Conservation (phyloP, 306 rosid species). For the Vicia sativa region DNA sequence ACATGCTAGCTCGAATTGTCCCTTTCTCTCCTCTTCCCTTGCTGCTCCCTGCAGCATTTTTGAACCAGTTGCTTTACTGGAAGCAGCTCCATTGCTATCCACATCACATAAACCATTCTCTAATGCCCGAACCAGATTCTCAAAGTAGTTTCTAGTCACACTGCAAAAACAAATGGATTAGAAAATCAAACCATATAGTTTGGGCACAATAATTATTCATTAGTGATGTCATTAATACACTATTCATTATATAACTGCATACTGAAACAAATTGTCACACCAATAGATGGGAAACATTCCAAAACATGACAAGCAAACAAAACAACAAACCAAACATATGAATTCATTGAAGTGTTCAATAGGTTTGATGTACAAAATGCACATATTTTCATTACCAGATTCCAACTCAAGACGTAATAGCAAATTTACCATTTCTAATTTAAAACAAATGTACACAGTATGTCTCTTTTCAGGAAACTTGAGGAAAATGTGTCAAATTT, state of each 20-base stretch:
- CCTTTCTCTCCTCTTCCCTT: constrained; percentile 61
- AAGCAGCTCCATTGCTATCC: constrained; percentile 57
- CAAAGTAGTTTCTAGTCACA: constrained; percentile 69
- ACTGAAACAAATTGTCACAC: constrained; percentile 11
- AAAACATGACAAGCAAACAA: constrained; percentile 10
- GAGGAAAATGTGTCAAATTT: not conserved
- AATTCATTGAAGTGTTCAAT: not conserved
- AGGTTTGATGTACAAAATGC: constrained; percentile 9
- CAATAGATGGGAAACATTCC: not conserved
- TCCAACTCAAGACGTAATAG: constrained; percentile 12
- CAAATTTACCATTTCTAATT: constrained; percentile 6
- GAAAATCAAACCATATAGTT: constrained; percentile 9
- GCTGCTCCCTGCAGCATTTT: constrained; percentile 54
- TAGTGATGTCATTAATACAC: not conserved
- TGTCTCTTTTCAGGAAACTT: not conserved
- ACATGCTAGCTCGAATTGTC: constrained; percentile 32
- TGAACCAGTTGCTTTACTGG: constrained; percentile 56
- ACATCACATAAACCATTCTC: constrained; percentile 64
- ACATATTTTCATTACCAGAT: not conserved
- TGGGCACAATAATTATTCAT: not conserved
- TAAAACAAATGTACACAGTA: constrained; percentile 12
- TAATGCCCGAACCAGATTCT: constrained; percentile 69
- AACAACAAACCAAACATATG: not conserved
- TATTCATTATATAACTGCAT: constrained; percentile 10
- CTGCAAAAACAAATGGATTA: constrained; percentile 48